Evolutionary conservation across 2,329 filamentous ascomycete species (phyloP).

Genomic region (Neospermospora avenae): DNA sequence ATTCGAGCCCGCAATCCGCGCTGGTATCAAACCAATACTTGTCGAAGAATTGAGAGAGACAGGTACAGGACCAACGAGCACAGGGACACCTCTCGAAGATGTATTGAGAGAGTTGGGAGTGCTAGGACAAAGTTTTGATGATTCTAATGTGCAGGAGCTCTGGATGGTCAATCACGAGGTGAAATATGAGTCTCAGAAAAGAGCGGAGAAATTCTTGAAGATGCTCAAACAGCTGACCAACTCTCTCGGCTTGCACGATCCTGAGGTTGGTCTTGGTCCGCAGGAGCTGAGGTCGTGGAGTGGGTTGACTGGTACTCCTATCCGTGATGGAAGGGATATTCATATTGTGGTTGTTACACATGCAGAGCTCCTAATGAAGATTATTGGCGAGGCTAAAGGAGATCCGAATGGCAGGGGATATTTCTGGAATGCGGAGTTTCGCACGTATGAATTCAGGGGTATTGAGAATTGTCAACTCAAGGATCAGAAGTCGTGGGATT

Average conservation of each 20-base stretch:
- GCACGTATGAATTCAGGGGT: not conserved
- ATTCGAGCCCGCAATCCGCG: not conserved
- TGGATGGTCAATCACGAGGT: not conserved
- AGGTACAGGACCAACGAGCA: not conserved
- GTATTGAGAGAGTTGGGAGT: not conserved
- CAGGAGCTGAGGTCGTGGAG: not conserved
- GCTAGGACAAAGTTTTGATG: not conserved
- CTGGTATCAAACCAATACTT: not conserved
- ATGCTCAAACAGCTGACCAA: not conserved
- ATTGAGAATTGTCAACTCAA: not conserved
- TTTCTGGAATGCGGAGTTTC: slow-evolving; percentile 1
- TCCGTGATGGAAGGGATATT: not conserved
- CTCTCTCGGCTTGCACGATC: not conserved
- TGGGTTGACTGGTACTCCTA: not conserved
- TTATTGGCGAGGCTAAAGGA: not conserved
- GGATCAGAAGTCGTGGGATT: not conserved
- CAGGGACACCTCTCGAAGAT: not conserved
- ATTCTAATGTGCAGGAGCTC: not conserved
- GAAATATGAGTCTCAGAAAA: not conserved
- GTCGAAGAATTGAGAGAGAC: not conserved
- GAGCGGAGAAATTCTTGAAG: not conserved
- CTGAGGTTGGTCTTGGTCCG: not conserved
- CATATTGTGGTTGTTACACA: slow-evolving; percentile 1
- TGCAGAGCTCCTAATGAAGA: not conserved
- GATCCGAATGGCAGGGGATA: no score